phyloP scores from a whole-genome alignment of 306 rosid species.

The Corylus americana region DNA sequence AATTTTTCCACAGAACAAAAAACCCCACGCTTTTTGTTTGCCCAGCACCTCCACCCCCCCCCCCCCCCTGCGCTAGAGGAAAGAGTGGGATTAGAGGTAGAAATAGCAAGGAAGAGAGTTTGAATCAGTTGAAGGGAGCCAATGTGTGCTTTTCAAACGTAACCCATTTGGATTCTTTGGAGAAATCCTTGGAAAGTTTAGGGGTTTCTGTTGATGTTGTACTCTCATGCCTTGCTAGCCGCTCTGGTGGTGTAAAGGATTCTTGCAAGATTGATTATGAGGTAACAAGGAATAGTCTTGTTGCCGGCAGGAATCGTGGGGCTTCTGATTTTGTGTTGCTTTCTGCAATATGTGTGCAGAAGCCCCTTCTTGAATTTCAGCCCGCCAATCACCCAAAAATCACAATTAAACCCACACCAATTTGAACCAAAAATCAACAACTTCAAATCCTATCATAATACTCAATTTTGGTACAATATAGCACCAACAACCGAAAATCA shows the following conservation, averaged over 20 bases:
- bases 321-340: constrained; percentile 92
- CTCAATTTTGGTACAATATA: no score
- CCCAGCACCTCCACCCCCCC: no score
- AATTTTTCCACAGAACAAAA: no score
- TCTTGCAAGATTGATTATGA: constrained; percentile 98
- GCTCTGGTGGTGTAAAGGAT: constrained; percentile 86
- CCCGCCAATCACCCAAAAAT: constrained; percentile 47
- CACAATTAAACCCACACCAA: no score
- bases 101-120: constrained; percentile 54
- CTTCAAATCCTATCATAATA: no score
- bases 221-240: constrained; percentile 93
- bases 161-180: constrained; percentile 59
- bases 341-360: constrained; percentile 96
- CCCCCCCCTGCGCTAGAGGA: constrained; percentile 52
- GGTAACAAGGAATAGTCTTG: constrained; percentile 82
- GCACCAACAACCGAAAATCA: no score
- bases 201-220: constrained; percentile 73
- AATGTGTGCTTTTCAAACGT: constrained; percentile 85
- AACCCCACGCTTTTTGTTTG: no score
- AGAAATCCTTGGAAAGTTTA: constrained; percentile 49
- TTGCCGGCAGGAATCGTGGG: constrained; percentile 77
- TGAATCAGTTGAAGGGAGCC: constrained; percentile 68
- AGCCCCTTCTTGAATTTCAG: constrained; percentile 94
- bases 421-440: no score
- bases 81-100: constrained; percentile 80